phyloP scores from a whole-genome alignment of 495 filamentous ascomycete genomes.

The Filosporella fistucella region DNA sequence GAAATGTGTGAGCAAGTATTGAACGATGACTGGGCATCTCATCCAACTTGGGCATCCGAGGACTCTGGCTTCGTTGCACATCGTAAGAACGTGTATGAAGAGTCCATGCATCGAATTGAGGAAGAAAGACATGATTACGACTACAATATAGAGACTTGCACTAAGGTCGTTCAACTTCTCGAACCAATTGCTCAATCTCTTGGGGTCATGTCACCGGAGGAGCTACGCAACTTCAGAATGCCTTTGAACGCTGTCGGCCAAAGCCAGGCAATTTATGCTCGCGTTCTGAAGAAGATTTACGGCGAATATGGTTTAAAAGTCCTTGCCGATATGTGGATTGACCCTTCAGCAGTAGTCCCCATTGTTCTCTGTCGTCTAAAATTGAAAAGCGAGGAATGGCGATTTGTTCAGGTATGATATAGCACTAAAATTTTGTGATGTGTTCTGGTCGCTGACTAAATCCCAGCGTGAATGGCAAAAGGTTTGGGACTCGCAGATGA shows the following conservation, averaged over 20 bases:
- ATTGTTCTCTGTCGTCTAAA: constrained; percentile 83
- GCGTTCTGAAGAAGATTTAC: constrained; percentile 98
- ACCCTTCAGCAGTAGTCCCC: constrained; percentile 79
- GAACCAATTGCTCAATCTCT: constrained; percentile 92
- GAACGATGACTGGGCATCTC: constrained; percentile 98
- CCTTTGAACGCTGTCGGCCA: constrained; percentile 83
- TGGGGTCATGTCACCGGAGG: constrained; percentile 63
- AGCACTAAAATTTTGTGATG: not conserved
- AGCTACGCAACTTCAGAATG: constrained; percentile 69
- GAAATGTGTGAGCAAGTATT: constrained; percentile 86
- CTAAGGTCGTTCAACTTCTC: constrained; percentile 87
- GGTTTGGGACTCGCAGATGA: constrained; percentile 92
- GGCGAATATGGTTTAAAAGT: constrained; percentile 80
- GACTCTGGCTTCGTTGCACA: constrained; percentile 98
- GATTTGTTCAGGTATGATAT: constrained; percentile 64
- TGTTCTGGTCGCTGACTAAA: not conserved
- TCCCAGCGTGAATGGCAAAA: constrained; percentile 92
- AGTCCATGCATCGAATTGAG: constrained; percentile 90
- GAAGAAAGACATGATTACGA: constrained; percentile 99
- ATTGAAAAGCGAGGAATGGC: constrained; percentile 95
- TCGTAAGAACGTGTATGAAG: constrained; percentile 91
- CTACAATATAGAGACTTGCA: constrained; percentile 92
- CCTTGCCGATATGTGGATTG: constrained; percentile 72
- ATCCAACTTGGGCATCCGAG: constrained; percentile 98
- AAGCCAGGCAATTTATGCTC: constrained; percentile 92